A percentile compares a stretch with the other conserved stretches of the same genome.
phyloP scores from a whole-genome alignment of 495 filamentous ascomycete species.

The Cercophora scortea region DNA sequence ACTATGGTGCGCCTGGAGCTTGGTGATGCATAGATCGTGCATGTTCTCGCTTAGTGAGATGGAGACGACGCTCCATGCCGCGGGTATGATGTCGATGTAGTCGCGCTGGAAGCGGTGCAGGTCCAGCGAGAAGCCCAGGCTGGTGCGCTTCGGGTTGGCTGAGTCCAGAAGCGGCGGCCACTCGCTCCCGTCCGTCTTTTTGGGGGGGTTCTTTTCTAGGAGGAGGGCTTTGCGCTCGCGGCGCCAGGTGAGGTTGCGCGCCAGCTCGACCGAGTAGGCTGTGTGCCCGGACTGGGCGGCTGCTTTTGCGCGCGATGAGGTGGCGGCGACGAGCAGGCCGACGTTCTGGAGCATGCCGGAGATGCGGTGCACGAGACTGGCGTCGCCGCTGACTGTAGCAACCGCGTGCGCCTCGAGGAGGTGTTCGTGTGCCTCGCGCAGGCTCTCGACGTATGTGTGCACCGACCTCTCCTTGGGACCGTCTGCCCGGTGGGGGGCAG shows the following conservation, averaged over 20 bases:
- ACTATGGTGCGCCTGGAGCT: conserved; percentile 59
- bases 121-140: conserved; percentile 34
- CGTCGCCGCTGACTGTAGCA: conserved; percentile 38
- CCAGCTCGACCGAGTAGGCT: conserved; percentile 53
- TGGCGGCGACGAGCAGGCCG: conserved; percentile 58
- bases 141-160: conserved; percentile 20
- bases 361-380: conserved; percentile 46
- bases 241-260: conserved; percentile 52
- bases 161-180: conserved; percentile 21
- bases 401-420: conserved; percentile 48
- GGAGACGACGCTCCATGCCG: conserved; percentile 77
- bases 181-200: conserved; percentile 17
- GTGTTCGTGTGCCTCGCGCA: conserved; percentile 53
- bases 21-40: conserved; percentile 76
- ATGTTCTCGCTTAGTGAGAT: conserved; percentile 70
- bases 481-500: conserved; percentile 5
- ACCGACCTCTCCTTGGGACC: conserved; percentile 21
- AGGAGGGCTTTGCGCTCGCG: conserved; percentile 49
- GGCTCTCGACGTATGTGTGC: conserved; percentile 46
- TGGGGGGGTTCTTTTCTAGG: conserved; percentile 22
- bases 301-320: conserved; percentile 34
- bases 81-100: conserved; percentile 75
- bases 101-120: conserved; percentile 54
- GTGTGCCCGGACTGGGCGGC: conserved; percentile 50
- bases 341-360: conserved; percentile 53